Percentiles rank a stretch among this genome's conserved stretches.
phyloP scores from a whole-genome alignment of 2,329 filamentous ascomycete species.

The Venturia nashicola region DNA sequence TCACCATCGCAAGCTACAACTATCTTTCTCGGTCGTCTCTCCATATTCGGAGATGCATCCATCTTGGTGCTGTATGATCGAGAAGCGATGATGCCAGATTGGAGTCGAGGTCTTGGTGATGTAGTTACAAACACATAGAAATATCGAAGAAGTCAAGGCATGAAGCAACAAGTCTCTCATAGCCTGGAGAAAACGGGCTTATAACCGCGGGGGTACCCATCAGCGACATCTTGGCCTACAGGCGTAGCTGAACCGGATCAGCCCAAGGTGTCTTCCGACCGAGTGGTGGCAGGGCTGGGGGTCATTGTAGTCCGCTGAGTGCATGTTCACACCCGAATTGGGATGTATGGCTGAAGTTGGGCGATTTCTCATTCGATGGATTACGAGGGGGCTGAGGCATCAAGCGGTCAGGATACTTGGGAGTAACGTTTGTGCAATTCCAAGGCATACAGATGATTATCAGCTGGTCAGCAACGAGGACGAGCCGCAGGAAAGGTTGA shows the following conservation, averaged over 20 bases:
- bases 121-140: not conserved
- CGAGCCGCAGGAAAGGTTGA: not conserved
- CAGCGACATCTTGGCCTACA: not conserved
- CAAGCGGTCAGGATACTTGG: not conserved
- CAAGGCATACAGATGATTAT: not conserved
- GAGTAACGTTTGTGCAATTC: not conserved
- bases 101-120: not conserved
- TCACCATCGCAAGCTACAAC: not conserved
- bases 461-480: not conserved
- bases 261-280: not conserved
- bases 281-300: not conserved
- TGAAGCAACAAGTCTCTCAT: not conserved
- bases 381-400: not conserved
- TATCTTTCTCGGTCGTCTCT: not conserved
- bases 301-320: not conserved
- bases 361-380: too few relatives aligned
- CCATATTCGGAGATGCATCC: not conserved
- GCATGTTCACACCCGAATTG: not conserved
- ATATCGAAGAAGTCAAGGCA: not conserved
- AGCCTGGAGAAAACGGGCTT: not conserved
- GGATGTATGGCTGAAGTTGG: not conserved
- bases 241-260: not conserved
- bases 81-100: not conserved
- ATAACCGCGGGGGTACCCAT: not conserved
- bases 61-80: not conserved